phyloP scores from a whole-genome alignment of 208 protist genomes.

The Wallacemonas sp. region DNA sequence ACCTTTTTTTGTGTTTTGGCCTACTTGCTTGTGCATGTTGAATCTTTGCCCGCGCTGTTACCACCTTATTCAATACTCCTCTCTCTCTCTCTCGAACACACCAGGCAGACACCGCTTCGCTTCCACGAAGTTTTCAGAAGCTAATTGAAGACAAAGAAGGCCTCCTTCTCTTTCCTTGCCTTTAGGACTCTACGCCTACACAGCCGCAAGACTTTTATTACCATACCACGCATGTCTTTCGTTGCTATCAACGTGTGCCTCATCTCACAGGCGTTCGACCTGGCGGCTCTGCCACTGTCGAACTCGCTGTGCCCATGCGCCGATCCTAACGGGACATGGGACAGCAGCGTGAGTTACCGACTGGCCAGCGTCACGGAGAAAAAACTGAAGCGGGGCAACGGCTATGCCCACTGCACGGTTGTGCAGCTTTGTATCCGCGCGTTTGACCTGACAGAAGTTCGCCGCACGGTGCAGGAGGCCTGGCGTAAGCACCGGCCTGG shows the following conservation, averaged over 20 bases:
- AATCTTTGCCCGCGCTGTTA: no score
- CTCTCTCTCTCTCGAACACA: no score
- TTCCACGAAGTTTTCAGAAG: no score
- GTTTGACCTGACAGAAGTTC: slow-evolving; percentile 46
- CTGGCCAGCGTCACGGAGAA: slow-evolving; percentile 57
- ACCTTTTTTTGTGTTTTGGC: neutral
- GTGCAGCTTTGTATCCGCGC: slow-evolving; percentile 61
- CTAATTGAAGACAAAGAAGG: no score
- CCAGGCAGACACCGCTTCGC: no score
- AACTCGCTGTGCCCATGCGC: slow-evolving; percentile 49
- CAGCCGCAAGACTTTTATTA: no score
- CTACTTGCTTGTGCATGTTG: no score
- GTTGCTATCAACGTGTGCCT: slow-evolving; percentile 75
- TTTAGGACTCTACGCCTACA: no score
- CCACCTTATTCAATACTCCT: no score
- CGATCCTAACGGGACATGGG: slow-evolving; percentile 31
- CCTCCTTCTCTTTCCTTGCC: no score
- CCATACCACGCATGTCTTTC: no score
- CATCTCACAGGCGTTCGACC: slow-evolving; percentile 65
- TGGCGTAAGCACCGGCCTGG: slow-evolving; percentile 36
- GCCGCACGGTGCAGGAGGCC: slow-evolving; percentile 37
- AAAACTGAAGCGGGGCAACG: slow-evolving; percentile 42
- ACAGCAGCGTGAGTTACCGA: slow-evolving; percentile 45
- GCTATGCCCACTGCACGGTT: slow-evolving; percentile 76
- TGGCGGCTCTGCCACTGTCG: slow-evolving; percentile 65